phyloP scores from a whole-genome alignment of 345 rosid species.

The Acer negundo region DNA sequence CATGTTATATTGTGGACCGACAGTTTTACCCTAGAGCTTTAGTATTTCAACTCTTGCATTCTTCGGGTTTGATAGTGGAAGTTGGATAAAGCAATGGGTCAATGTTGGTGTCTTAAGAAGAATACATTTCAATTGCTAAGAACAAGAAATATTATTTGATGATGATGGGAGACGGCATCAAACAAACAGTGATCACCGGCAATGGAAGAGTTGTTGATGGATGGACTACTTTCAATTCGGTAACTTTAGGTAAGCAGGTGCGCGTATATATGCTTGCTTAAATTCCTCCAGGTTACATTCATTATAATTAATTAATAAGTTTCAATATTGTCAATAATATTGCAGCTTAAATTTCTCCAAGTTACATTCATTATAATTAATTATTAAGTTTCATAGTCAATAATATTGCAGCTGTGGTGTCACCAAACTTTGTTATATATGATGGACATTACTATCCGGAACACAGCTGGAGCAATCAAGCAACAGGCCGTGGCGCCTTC shows the following conservation, averaged over 20 bases:
- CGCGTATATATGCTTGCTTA: neutral
- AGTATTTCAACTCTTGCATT: too few species aligned
- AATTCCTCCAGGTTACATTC: neutral
- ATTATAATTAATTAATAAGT: conserved; percentile 13
- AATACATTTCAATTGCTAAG: conserved; percentile 65
- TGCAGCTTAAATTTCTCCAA: conserved; percentile 42
- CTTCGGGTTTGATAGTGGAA: too few species aligned
- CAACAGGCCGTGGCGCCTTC: conserved; percentile 80
- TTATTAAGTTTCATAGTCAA: conserved; percentile 2
- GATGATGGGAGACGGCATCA: conserved; percentile 92
- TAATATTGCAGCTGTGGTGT: conserved; percentile 59
- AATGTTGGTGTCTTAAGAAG: conserved; percentile 82
- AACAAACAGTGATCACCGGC: conserved; percentile 76
- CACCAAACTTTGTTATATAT: conserved; percentile 69
- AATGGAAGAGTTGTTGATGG: conserved; percentile 77
- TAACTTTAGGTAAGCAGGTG: conserved; percentile 62
- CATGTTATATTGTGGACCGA: too few species aligned
- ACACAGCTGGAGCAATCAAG: conserved; percentile 84
- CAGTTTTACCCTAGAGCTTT: too few species aligned
- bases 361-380: neutral
- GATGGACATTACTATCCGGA: conserved; percentile 74
- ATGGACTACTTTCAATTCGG: conserved; percentile 91
- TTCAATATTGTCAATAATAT: neutral
- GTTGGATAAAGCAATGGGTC: conserved; percentile 41
- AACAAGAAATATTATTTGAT: conserved; percentile 69